Conservation (phyloP, 768 basidiomycete species). For the Trametes gibbosa region DNA sequence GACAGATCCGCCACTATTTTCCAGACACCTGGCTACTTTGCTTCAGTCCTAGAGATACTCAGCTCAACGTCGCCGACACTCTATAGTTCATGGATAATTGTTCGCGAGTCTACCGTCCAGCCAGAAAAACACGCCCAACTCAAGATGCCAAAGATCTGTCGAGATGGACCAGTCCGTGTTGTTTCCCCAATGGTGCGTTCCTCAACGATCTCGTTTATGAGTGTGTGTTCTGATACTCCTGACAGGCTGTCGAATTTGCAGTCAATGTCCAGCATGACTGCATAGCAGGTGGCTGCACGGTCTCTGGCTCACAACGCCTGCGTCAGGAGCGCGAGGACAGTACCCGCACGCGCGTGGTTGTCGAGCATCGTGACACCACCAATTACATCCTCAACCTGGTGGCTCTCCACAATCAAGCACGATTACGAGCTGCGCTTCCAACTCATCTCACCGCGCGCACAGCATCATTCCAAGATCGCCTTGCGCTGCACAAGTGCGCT, state of each 20-base stretch:
- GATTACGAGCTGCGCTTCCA: neutral
- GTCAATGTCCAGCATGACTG: constrained; percentile 17
- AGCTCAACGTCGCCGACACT: neutral
- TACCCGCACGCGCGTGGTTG: neutral
- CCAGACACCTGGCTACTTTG: neutral
- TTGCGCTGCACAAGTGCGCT: neutral
- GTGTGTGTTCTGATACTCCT: neutral
- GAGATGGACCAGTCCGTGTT: neutral
- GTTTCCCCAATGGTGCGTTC: neutral
- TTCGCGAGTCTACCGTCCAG: neutral
- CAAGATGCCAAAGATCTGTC: neutral
- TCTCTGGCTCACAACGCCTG: neutral
- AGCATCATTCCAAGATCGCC: neutral
- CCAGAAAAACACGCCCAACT: neutral
- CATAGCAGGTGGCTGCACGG: neutral
- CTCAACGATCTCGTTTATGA: neutral
- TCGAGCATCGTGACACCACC: neutral
- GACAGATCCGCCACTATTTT: too few species aligned
- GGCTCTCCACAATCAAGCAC: constrained; percentile 8
- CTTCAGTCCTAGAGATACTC: neutral
- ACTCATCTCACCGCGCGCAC: neutral
- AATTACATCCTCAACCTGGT: constrained; percentile 1
- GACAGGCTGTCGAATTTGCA: neutral
- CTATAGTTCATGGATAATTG: neutral
- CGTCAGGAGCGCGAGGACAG: neutral